Percentiles rank a stretch among this genome's conserved stretches.
These are phyloP conservation scores for Aspergillus sclerotiicarbonarius DNA, from an alignment of 495 filamentous ascomycete species.

Conservation along the genomic window DNA sequence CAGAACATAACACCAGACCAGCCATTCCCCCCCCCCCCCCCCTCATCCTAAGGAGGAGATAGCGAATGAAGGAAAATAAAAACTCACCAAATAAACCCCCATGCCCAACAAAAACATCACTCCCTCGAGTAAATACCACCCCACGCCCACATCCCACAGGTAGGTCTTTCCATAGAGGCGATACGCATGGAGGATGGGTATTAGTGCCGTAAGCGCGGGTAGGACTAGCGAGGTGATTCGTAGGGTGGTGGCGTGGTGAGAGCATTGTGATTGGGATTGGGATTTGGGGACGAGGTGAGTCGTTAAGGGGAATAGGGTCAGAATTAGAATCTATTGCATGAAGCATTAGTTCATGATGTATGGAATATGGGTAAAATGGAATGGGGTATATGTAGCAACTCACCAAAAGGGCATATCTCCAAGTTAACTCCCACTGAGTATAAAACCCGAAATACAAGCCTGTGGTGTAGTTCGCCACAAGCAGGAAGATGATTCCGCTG, in stretches of 20 bases:
- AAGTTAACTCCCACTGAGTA: background rate
- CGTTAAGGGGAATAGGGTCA: background rate
- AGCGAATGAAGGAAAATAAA: no score
- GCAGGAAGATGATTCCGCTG: slow-evolving; percentile 15
- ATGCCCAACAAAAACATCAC: slow-evolving; percentile 30
- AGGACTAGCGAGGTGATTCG: slow-evolving; percentile 43
- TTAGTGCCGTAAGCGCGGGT: slow-evolving; percentile 47
- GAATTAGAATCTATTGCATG: background rate
- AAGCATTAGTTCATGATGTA: no score
- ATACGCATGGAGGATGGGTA: slow-evolving; percentile 47
- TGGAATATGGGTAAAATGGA: no score
- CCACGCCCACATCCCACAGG: slow-evolving; percentile 43
- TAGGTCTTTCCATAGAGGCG: slow-evolving; percentile 36
- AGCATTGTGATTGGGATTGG: no score
- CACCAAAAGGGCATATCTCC: background rate
- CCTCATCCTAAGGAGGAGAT: no score
- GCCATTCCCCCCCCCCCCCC: no score
- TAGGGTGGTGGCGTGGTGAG: slow-evolving; percentile 26
- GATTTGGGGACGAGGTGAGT: background rate
- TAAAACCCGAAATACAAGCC: background rate
- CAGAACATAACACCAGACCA: background rate
- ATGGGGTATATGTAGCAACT: background rate
- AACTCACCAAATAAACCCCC: slow-evolving; percentile 25
- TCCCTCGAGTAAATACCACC: slow-evolving; percentile 42
- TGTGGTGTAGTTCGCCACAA: background rate